Conservation (phyloP, 768 basidiomycete species). For the Lactarius hatsudake region DNA sequence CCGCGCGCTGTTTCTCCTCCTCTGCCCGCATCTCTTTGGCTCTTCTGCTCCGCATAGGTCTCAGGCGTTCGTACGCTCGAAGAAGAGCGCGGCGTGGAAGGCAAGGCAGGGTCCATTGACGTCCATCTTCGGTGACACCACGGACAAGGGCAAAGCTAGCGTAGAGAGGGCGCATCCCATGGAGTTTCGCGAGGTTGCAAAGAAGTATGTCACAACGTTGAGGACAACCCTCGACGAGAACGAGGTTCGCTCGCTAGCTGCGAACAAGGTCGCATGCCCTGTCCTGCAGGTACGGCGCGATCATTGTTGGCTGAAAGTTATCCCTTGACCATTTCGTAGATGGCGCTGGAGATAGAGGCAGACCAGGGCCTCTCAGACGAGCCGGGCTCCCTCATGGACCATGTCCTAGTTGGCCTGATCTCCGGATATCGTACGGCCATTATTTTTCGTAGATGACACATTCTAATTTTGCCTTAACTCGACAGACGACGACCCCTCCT, state of each 20-base stretch:
- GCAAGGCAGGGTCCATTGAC: conserved; percentile 76
- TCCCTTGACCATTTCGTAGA: conserved; percentile 41
- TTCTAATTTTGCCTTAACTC: background rate
- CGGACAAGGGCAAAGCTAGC: conserved; percentile 31
- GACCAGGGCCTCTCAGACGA: conserved; percentile 56
- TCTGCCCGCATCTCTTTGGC: conserved; percentile 58
- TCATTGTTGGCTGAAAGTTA: conserved; percentile 2
- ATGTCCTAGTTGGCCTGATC: conserved; percentile 73
- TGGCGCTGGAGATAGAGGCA: conserved; percentile 81
- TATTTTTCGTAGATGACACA: background rate
- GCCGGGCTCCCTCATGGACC: conserved; percentile 76
- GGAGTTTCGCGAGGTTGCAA: conserved; percentile 47
- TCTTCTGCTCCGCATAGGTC: conserved; percentile 37
- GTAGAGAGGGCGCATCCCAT: conserved; percentile 33
- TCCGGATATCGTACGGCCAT: conserved; percentile 54
- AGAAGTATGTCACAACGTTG: conserved; percentile 49
- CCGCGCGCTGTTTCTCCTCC: conserved; percentile 71
- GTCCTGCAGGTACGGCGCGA: conserved; percentile 56
- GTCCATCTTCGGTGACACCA: conserved; percentile 61
- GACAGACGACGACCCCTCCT: conserved; percentile 40
- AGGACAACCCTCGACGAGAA: conserved; percentile 57
- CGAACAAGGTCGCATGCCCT: conserved; percentile 74
- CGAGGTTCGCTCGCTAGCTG: conserved; percentile 74
- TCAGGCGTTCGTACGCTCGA: conserved; percentile 62
- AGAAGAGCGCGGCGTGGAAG: conserved; percentile 81